A percentile compares a stretch with the other conserved stretches of the same genome.
Evolutionary conservation across 73 alveolate species (phyloP).

Genomic region (Durusdinium trenchii): DNA sequence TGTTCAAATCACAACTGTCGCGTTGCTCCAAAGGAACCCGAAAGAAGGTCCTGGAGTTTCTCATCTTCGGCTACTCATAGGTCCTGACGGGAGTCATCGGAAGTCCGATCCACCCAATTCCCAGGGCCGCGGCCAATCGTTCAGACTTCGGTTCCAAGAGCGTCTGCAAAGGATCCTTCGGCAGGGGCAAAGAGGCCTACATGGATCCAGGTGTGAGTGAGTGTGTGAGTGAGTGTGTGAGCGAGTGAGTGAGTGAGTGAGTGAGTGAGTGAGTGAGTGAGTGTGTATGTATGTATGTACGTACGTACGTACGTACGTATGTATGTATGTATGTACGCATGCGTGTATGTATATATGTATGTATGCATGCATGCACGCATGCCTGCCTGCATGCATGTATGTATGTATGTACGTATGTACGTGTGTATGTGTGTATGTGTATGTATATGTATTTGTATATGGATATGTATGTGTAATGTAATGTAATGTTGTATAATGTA

Average conservation of each 20-base stretch:
- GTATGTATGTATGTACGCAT: background rate
- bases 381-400: background rate
- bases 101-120: background rate
- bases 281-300: slow-evolving; percentile 11
- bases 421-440: background rate
- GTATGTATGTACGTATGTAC: background rate
- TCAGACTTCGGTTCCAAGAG: slow-evolving; percentile 62
- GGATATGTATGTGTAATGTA: background rate
- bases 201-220: background rate
- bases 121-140: background rate
- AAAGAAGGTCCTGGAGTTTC: no score
- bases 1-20: no score
- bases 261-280: slow-evolving; percentile 11
- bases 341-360: background rate
- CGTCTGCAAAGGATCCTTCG: slow-evolving; percentile 15
- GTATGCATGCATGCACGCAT: background rate
- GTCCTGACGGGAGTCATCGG: no score
- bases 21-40: no score
- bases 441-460: background rate
- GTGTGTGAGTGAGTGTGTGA: slow-evolving; percentile 23
- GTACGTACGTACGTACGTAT: background rate
- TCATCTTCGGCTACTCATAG: no score
- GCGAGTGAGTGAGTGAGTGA: no score
- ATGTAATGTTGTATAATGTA: background rate
- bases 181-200: background rate